Conservation (phyloP, 768 basidiomycete species). For the Termitomyces sp. region DNA sequence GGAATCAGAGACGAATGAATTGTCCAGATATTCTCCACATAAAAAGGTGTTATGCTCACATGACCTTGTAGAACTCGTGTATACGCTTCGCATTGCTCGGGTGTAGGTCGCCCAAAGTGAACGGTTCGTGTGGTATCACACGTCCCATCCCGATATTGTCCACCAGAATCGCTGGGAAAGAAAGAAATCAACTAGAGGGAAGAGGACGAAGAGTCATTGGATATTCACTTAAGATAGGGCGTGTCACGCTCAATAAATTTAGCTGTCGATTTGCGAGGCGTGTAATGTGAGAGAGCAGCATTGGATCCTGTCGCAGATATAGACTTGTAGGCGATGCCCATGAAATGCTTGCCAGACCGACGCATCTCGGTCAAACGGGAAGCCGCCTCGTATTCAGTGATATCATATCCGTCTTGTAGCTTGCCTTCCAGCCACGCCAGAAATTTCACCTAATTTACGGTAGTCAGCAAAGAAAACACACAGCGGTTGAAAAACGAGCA, state of each 20-base stretch:
- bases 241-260: conserved; percentile 67
- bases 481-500: not conserved
- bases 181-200: not conserved
- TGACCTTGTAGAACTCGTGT: conserved; percentile 96
- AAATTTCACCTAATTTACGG: conserved; percentile 53
- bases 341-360: conserved; percentile 62
- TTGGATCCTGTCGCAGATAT: conserved; percentile 89
- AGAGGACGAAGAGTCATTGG: conserved; percentile 5
- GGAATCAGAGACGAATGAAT: conserved; percentile 10
- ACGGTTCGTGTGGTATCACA: conserved; percentile 79
- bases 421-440: conserved; percentile 88
- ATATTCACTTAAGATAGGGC: conserved; percentile 83
- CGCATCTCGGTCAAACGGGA: conserved; percentile 78
- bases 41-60: conserved; percentile 50
- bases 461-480: conserved; percentile 7
- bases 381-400: conserved; percentile 91
- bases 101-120: conserved; percentile 83
- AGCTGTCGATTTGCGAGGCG: conserved; percentile 65
- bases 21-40: conserved; percentile 13
- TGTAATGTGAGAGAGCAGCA: conserved; percentile 92
- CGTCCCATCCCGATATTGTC: conserved; percentile 86
- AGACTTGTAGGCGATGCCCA: conserved; percentile 84
- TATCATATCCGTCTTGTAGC: conserved; percentile 67
- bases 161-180: conserved; percentile 77
- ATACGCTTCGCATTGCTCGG: conserved; percentile 85